Conservation (phyloP, 2,329 filamentous ascomycete species). For the Penicillium olsonii region DNA sequence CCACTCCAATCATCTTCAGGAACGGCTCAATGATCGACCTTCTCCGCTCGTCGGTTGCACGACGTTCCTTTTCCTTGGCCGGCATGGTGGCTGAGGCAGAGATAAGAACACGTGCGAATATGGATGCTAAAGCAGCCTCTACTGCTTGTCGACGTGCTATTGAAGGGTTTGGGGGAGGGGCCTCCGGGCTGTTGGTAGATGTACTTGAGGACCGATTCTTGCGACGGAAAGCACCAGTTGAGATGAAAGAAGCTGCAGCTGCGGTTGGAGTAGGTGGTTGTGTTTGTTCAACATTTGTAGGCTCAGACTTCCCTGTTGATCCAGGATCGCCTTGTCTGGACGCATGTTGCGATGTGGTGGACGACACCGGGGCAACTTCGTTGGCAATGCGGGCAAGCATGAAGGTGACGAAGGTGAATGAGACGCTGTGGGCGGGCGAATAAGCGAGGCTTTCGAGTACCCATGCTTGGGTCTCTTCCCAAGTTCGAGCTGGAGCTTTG, state of each 20-base stretch:
- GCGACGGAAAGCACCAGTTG: slow-evolving; percentile 33
- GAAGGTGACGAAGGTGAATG: slow-evolving; percentile 82
- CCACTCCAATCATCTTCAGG: slow-evolving; percentile 47
- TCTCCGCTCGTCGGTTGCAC: slow-evolving; percentile 63
- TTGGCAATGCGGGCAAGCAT: slow-evolving; percentile 66
- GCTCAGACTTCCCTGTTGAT: neutral
- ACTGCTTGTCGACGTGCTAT: slow-evolving; percentile 59
- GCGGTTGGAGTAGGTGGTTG: slow-evolving; percentile 22
- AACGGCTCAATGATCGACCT: slow-evolving; percentile 71
- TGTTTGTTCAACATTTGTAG: slow-evolving; percentile 5
- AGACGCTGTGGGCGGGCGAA: slow-evolving; percentile 78
- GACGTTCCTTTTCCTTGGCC: slow-evolving; percentile 60
- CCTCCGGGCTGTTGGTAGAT: slow-evolving; percentile 24
- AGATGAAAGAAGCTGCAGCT: slow-evolving; percentile 30
- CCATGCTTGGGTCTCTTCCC: slow-evolving; percentile 60
- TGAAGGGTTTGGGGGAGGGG: slow-evolving; percentile 37
- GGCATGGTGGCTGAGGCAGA: slow-evolving; percentile 45
- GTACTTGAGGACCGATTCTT: slow-evolving; percentile 26
- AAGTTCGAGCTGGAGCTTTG: slow-evolving; percentile 48
- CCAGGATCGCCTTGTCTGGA: slow-evolving; percentile 7
- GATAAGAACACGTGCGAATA: slow-evolving; percentile 67
- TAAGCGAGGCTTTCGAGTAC: slow-evolving; percentile 74
- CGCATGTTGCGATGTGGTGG: slow-evolving; percentile 6
- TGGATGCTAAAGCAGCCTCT: slow-evolving; percentile 63
- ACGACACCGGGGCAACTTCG: slow-evolving; percentile 52